Evolutionary conservation across 441 rosid genomes (phyloP).

Genomic region (Pelargonium myrrhifolium): DNA sequence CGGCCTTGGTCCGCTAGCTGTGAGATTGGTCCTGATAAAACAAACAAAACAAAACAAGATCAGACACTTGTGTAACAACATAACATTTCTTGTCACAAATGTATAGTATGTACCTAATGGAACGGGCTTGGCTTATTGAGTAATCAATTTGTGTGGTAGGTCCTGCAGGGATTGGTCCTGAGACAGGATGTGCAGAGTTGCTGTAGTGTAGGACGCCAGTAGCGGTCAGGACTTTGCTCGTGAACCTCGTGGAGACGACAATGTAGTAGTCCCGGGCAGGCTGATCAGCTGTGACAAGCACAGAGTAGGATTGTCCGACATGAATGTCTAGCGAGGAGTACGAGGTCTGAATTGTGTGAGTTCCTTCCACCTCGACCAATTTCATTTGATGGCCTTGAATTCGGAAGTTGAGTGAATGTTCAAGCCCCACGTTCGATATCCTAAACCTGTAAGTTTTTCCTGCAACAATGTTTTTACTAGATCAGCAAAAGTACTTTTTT

Average conservation of each 20-base stretch:
- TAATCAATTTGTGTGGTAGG: constrained; percentile 71
- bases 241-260: constrained; percentile 77
- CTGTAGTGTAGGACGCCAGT: constrained; percentile 65
- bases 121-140: constrained; percentile 89
- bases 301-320: constrained; percentile 83
- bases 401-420: constrained; percentile 68
- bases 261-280: constrained; percentile 73
- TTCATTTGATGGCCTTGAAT: constrained; percentile 77
- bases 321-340: constrained; percentile 81
- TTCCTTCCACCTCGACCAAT: constrained; percentile 91
- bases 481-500: too few species aligned
- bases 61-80: not conserved
- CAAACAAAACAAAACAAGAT: constrained; percentile 2
- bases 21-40: constrained; percentile 50
- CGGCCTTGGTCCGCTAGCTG: constrained; percentile 70
- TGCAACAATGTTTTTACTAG: constrained; percentile 22
- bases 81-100: too few species aligned
- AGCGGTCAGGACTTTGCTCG: constrained; percentile 42
- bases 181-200: constrained; percentile 61
- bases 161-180: constrained; percentile 70
- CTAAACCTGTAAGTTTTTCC: constrained; percentile 85
- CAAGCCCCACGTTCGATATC: constrained; percentile 83
- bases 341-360: constrained; percentile 73
- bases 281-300: constrained; percentile 80
- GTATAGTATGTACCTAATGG: constrained; percentile 46